Percentiles rank a stretch among this genome's conserved stretches.
Conservation (phyloP, 106 monocot genomes). For the Allium fistulosum region DNA sequence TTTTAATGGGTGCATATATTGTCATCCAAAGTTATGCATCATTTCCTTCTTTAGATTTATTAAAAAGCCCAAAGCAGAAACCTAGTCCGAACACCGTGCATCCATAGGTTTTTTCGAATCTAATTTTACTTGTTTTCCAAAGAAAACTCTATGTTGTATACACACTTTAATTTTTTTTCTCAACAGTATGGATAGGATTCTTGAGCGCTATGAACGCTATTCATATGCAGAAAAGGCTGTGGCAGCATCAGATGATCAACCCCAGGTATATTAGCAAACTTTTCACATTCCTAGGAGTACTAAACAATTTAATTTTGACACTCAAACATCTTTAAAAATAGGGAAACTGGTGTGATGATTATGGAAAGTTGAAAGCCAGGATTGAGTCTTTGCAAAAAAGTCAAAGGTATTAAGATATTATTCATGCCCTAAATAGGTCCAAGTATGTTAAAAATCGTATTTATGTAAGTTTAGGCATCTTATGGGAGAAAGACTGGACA, state of each 20-base stretch:
- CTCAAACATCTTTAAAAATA: background rate
- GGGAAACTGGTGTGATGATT: conserved; percentile 35
- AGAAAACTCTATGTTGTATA: too few species aligned
- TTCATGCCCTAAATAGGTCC: background rate
- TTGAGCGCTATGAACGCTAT: conserved; percentile 35
- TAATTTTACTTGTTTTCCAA: too few species aligned
- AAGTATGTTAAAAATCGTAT: background rate
- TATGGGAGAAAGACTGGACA: conserved; percentile 38
- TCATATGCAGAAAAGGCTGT: conserved; percentile 35
- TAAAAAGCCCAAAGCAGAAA: too few species aligned
- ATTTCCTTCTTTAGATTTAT: too few species aligned
- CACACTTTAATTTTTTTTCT: background rate
- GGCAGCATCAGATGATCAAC: conserved; percentile 4
- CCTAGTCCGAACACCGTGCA: too few species aligned
- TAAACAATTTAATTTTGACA: too few species aligned
- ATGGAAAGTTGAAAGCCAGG: conserved; percentile 34
- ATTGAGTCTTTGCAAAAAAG: conserved; percentile 40
- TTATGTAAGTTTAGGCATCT: conserved; percentile 18
- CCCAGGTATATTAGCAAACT: too few species aligned
- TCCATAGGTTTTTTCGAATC: too few species aligned
- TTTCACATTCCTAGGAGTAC: too few species aligned
- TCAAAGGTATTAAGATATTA: conserved; percentile 34
- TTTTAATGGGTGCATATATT: too few species aligned
- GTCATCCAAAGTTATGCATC: too few species aligned
- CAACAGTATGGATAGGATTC: conserved; percentile 47